Percentiles rank a stretch among this genome's conserved stretches.
Evolutionary conservation across 139 green algal genomes (phyloP).

Genomic region (Picochlorum sp.): DNA sequence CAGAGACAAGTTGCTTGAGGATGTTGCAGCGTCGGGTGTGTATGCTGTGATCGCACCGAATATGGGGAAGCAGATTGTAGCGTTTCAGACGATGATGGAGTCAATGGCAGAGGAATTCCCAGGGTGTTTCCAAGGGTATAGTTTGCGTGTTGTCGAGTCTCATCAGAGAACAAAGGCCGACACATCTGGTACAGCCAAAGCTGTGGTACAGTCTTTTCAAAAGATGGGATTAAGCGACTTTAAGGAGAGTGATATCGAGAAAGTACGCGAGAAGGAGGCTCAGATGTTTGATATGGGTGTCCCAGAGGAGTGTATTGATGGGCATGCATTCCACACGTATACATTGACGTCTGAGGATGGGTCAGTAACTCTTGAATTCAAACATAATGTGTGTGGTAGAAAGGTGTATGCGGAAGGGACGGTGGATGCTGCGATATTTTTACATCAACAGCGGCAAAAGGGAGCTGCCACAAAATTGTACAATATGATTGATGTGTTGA

Average conservation of each 20-base stretch:
- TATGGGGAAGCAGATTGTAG: constrained; percentile 97
- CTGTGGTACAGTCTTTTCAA: constrained; percentile 79
- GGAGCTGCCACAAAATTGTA: constrained; percentile 71
- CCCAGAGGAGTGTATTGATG: constrained; percentile 38
- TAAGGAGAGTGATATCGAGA: constrained; percentile 62
- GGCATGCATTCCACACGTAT: constrained; percentile 99
- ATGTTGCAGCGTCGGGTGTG: constrained; percentile 40
- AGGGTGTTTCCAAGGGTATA: constrained; percentile 90
- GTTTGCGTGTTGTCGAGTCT: constrained; percentile 80
- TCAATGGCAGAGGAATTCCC: constrained; percentile 86
- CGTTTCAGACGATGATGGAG: constrained; percentile 90
- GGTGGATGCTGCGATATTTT: constrained; percentile 89
- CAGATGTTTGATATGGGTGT: constrained; percentile 65
- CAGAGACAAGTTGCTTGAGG: constrained; percentile 58
- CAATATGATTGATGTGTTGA: constrained; percentile 98
- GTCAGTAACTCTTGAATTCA: constrained; percentile 85
- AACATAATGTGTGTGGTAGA: constrained; percentile 93
- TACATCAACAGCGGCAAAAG: constrained; percentile 54
- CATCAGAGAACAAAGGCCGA: constrained; percentile 97
- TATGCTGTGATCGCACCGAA: constrained; percentile 96
- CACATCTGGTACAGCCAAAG: constrained; percentile 85
- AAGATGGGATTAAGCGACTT: constrained; percentile 70
- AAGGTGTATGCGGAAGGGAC: constrained; percentile 94
- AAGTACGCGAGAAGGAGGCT: constrained; percentile 59
- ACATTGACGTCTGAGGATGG: constrained; percentile 71